These are phyloP conservation scores for Rosa persica DNA, from an alignment of 306 rosid genomes.

Conservation along the genomic window DNA sequence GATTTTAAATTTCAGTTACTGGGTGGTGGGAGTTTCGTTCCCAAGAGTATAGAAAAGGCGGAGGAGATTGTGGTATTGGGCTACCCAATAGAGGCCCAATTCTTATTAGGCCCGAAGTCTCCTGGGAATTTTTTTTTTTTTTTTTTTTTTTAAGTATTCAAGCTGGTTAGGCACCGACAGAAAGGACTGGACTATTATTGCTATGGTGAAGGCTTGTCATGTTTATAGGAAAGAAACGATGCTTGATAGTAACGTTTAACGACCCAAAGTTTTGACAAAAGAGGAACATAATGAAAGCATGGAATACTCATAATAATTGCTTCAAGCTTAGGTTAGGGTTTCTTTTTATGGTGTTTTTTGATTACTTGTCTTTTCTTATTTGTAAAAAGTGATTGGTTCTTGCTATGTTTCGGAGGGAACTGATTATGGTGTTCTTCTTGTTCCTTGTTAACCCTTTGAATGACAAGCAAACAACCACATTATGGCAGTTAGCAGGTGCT, in stretches of 20 bases:
- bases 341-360: neutral
- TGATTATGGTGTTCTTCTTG: neutral
- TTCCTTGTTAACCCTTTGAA: slow-evolving; percentile 20
- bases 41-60: neutral
- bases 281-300: slow-evolving; percentile 3
- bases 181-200: neutral
- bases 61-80: neutral
- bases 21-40: slow-evolving; percentile 2
- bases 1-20: slow-evolving; percentile 14
- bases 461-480: slow-evolving; percentile 18
- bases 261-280: neutral
- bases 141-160: neutral
- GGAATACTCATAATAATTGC: neutral
- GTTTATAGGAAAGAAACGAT: neutral
- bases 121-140: neutral
- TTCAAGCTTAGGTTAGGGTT: neutral
- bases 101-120: neutral
- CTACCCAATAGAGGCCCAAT: neutral
- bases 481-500: neutral
- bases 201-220: neutral
- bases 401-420: neutral
- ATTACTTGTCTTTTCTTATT: neutral
- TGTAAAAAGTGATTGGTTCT: neutral
- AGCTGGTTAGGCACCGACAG: slow-evolving; percentile 8
- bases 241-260: slow-evolving; percentile 16